phyloP scores from a whole-genome alignment of 2,329 filamentous ascomycete species.

The Pseudocercospora musae region DNA sequence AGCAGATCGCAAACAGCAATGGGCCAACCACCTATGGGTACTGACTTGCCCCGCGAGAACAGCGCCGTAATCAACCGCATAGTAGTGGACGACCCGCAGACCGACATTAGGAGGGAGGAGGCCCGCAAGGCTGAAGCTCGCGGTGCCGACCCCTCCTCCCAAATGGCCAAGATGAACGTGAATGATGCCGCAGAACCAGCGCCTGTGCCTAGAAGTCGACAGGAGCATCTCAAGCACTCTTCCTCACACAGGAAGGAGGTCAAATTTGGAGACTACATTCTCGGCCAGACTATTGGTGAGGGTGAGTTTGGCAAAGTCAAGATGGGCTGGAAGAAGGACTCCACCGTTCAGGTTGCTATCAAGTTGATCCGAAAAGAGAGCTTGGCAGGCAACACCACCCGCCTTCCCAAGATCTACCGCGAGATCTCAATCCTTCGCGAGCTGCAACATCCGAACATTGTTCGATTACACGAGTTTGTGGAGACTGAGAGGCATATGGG shows the following conservation, averaged over 20 bases:
- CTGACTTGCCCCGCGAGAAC: constrained; percentile 65
- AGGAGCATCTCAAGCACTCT: constrained; percentile 54
- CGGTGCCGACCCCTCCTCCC: constrained; percentile 41
- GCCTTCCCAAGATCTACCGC: constrained; percentile 93
- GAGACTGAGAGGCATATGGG: constrained; percentile 96
- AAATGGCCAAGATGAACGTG: constrained; percentile 48
- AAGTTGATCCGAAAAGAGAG: constrained; percentile 94
- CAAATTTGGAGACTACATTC: constrained; percentile 91
- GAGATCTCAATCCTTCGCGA: constrained; percentile 88
- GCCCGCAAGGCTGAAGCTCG: constrained; percentile 64
- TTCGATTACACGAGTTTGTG: constrained; percentile 95
- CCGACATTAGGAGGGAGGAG: constrained; percentile 68
- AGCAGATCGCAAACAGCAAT: constrained; percentile 49
- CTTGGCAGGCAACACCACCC: constrained; percentile 80
- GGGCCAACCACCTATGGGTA: constrained; percentile 52
- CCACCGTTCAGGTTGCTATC: constrained; percentile 89
- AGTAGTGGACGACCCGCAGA: constrained; percentile 70
- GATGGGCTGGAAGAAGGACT: constrained; percentile 95
- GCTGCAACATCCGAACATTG: constrained; percentile 93
- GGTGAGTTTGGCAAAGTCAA: constrained; percentile 99
- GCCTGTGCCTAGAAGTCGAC: constrained; percentile 45
- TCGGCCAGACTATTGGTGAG: constrained; percentile 94
- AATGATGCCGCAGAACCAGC: constrained; percentile 36
- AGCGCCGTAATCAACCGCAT: constrained; percentile 76
- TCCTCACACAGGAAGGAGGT: constrained; percentile 64